Conservation (phyloP, 108 stramenopile genomes). For the Skeletonema potamos region DNA sequence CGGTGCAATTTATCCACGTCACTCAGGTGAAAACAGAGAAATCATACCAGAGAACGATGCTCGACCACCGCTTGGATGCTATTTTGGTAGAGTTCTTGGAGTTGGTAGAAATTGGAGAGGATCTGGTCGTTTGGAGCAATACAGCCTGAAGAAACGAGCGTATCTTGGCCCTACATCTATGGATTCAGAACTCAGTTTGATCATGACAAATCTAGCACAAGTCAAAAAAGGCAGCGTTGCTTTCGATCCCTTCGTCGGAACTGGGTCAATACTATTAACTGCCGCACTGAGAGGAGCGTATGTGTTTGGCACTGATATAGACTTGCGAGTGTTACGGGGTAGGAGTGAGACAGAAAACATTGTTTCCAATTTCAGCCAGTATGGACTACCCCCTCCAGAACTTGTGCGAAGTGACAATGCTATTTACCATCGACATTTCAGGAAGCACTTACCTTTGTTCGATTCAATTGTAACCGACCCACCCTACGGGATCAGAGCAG, state of each 20-base stretch:
- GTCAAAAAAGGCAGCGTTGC: conserved; percentile 60
- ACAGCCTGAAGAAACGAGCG: conserved; percentile 86
- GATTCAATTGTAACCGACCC: conserved; percentile 88
- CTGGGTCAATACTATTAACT: conserved; percentile 92
- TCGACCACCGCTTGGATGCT: conserved; percentile 68
- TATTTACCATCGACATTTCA: conserved; percentile 83
- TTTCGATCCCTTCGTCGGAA: conserved; percentile 98
- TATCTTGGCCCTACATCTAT: conserved; percentile 98
- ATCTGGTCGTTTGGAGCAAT: conserved; percentile 66
- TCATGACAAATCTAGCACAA: conserved; percentile 93
- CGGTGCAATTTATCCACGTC: conserved; percentile 60
- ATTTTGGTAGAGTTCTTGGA: conserved; percentile 79
- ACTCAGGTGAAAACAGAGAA: conserved; percentile 37
- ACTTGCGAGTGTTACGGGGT: conserved; percentile 89
- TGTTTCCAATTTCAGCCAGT: conserved; percentile 89
- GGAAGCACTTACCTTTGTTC: conserved; percentile 57
- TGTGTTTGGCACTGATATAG: conserved; percentile 94
- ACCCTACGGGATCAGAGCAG: conserved; percentile 93
- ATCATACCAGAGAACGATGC: conserved; percentile 62
- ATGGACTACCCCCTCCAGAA: conserved; percentile 87
- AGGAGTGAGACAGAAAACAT: conserved; percentile 63
- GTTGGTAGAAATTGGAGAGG: conserved; percentile 59
- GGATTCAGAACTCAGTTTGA: conserved; percentile 92
- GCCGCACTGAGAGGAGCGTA: conserved; percentile 88
- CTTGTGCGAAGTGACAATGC: conserved; percentile 91